Percentiles rank a stretch among this genome's conserved stretches.
phyloP scores from a whole-genome alignment of 345 rosid genomes.

The Eucalyptus polyanthemos region DNA sequence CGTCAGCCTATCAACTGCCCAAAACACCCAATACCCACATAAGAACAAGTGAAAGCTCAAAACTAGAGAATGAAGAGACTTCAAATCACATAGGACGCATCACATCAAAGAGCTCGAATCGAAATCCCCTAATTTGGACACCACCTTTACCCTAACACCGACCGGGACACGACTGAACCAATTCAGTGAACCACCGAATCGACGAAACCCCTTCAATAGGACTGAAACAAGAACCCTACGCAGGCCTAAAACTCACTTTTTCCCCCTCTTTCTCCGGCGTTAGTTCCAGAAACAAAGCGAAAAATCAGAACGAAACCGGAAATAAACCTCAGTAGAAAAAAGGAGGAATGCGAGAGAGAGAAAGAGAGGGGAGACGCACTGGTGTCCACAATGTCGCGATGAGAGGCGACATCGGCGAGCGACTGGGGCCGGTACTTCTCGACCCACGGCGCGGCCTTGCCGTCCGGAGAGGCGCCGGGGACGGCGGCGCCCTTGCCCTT shows the following conservation, averaged over 20 bases:
- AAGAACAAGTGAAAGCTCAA: neutral
- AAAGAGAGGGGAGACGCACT: slow-evolving; percentile 26
- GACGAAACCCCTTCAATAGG: neutral
- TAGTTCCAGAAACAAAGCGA: neutral
- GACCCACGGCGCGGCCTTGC: slow-evolving; percentile 83
- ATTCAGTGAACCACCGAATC: neutral
- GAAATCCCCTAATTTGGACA: neutral
- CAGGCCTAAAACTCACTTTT: neutral
- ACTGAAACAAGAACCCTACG: neutral
- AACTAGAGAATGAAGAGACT: neutral
- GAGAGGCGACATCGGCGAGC: slow-evolving; percentile 93
- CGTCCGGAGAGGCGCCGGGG: slow-evolving; percentile 10
- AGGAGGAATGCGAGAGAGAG: slow-evolving; percentile 1
- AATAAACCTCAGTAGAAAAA: neutral
- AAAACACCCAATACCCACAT: neutral
- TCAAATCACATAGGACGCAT: neutral
- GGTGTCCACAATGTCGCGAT: slow-evolving; percentile 95
- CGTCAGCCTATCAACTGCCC: slow-evolving; percentile 85
- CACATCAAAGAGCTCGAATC: neutral
- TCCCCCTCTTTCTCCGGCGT: neutral
- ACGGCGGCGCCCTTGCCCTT: slow-evolving; percentile 42
- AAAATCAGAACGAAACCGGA: neutral
- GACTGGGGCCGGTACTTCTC: slow-evolving; percentile 97
- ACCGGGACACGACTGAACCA: neutral
- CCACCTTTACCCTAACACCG: neutral